These are phyloP conservation scores for Daldinia vernicosa DNA, from an alignment of 495 filamentous ascomycete genomes.

Conservation along the genomic window DNA sequence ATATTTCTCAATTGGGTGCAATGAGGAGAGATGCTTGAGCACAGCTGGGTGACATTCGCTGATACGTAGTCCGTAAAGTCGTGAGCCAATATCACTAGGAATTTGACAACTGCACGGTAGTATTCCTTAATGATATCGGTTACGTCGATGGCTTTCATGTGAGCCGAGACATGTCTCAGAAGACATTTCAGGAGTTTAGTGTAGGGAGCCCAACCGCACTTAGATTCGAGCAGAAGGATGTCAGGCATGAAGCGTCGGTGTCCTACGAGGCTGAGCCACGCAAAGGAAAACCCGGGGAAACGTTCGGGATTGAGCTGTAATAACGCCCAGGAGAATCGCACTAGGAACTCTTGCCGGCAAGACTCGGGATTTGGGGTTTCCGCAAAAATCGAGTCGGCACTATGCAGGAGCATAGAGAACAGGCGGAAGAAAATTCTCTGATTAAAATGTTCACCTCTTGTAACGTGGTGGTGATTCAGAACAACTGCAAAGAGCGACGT, in stretches of 20 bases:
- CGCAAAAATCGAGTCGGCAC: constrained; percentile 55
- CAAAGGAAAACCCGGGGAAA: constrained; percentile 82
- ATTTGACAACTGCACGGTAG: constrained; percentile 83
- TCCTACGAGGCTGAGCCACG: constrained; percentile 81
- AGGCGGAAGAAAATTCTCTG: constrained; percentile 91
- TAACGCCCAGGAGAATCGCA: constrained; percentile 78
- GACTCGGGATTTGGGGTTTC: constrained; percentile 47
- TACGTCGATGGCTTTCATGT: constrained; percentile 78
- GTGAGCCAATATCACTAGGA: constrained; percentile 86
- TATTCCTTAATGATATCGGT: constrained; percentile 77
- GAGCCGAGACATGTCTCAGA: constrained; percentile 77
- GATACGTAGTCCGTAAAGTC: constrained; percentile 94
- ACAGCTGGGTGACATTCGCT: constrained; percentile 84
- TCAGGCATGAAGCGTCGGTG: constrained; percentile 89
- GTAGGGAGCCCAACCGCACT: constrained; percentile 77
- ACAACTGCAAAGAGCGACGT: constrained; percentile 79
- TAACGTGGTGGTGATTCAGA: constrained; percentile 84
- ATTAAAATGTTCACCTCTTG: constrained; percentile 81
- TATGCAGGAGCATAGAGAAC: constrained; percentile 83
- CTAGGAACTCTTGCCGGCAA: constrained; percentile 70
- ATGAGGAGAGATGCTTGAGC: constrained; percentile 83
- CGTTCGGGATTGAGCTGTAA: constrained; percentile 76
- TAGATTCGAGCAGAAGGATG: constrained; percentile 74
- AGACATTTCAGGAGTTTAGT: constrained; percentile 78
- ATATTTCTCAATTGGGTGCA: constrained; percentile 90